phyloP scores from a whole-genome alignment of 2,329 filamentous ascomycete species.

The Colletotrichum plurivorum region DNA sequence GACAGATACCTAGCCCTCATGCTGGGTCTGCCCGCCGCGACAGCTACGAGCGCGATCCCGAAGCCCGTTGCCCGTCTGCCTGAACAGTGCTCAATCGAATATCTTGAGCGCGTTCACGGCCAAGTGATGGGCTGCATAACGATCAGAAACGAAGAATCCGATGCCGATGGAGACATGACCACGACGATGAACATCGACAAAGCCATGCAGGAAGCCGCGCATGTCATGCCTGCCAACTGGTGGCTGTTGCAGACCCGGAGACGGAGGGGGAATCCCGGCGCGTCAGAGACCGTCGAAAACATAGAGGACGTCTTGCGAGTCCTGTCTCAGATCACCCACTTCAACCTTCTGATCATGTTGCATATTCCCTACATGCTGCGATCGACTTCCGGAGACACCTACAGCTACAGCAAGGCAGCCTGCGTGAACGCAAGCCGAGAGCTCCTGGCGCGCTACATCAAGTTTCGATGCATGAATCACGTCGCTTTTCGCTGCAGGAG shows the following conservation, averaged over 20 bases:
- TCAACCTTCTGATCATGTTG: constrained; percentile 50
- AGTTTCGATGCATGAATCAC: constrained; percentile 48
- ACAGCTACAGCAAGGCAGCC: constrained; percentile 50
- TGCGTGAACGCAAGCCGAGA: constrained; percentile 54
- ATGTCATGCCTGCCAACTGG: constrained; percentile 45
- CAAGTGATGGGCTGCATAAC: constrained; percentile 45
- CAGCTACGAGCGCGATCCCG: constrained; percentile 14
- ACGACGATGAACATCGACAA: constrained; percentile 46
- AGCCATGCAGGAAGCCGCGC: constrained; percentile 45
- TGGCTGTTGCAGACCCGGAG: constrained; percentile 44
- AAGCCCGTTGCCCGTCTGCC: too few species aligned
- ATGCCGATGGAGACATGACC: constrained; percentile 38
- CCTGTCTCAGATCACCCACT: constrained; percentile 49
- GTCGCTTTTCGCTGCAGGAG: constrained; percentile 47
- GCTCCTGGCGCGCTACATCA: constrained; percentile 52
- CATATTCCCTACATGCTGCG: constrained; percentile 52
- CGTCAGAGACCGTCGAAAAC: constrained; percentile 23
- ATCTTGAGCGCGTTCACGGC: constrained; percentile 20
- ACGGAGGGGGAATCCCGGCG: too few species aligned
- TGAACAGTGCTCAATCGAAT: constrained; percentile 7
- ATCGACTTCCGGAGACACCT: background rate
- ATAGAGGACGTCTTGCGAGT: constrained; percentile 46
- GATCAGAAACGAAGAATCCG: constrained; percentile 46
- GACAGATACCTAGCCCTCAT: constrained; percentile 56
- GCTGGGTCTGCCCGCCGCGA: constrained; percentile 54